Evolutionary conservation across 2,329 filamentous ascomycete genomes (phyloP), one percentile per base, ranked within the genome.

Genomic region (Blastomyces gilchristii): DNA sequence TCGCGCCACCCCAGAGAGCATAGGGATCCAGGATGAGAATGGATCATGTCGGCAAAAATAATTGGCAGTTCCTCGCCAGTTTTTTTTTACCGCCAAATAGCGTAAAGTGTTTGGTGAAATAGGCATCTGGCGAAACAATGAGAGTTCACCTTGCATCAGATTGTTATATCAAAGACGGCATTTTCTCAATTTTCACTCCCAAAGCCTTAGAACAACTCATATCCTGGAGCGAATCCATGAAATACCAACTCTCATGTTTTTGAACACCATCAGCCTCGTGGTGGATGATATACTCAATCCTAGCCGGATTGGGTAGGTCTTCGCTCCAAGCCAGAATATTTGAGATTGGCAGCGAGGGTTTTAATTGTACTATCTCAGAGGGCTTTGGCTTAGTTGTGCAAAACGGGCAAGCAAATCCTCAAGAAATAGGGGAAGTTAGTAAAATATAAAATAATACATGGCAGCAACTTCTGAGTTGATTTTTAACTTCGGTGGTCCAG

Each of bases 261-360:
- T 69, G 67, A 58, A 76, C 68, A 39, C 74, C 75, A 14, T 62
- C 58, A 1, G 70, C 71, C 67, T 76, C 69, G 64, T 76, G 72
- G 69, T 75, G 71, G 63, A 78, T 74, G 37, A 77, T 76, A 60
- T 77, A 77, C 66, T 77, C 74, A 11, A 68, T 69, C 5, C 74
- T 71, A 53, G 76, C 69, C 9, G 69, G 63, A 68, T 73, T 77
- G 31, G 65, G 66, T 11, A 67, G 61, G 63, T 71, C 45, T 60
- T 69, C 68, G 39, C 57, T 69, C 71, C 68, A 73, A 31, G 66
- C 69, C 3, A 71, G 61, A 43, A 71, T 59, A 41, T 67, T 66
- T 2, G 69, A 70, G 45, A 71, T 67, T 16, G 68, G 67, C 62
- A 72, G 66, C 14, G 68, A 69, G 31, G 64, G 16, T 52, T 70